Evolutionary conservation across 306 rosid species (phyloP).

Genomic region (Benincasa hispida): DNA sequence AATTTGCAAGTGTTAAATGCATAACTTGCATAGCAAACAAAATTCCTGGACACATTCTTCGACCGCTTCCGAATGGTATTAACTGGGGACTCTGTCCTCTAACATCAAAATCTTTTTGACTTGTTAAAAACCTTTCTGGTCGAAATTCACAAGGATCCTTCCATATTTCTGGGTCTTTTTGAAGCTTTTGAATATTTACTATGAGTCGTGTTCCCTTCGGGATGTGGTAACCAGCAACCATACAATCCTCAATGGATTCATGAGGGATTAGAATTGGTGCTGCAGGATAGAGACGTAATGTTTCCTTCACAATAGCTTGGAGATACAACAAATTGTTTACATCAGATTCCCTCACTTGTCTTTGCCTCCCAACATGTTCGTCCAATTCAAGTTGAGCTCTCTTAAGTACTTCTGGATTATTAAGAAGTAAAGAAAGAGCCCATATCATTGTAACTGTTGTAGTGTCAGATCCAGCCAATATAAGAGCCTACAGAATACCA

Average conservation of each 20-base stretch:
- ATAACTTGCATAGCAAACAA: conserved; percentile 7
- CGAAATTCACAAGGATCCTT: conserved; percentile 11
- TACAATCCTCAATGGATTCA: conserved; percentile 16
- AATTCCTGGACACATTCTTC: conserved; percentile 9
- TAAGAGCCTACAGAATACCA: not conserved
- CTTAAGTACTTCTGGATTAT: not conserved
- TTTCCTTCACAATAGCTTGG: conserved; percentile 22
- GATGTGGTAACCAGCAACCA: conserved; percentile 12
- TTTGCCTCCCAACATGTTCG: conserved; percentile 6
- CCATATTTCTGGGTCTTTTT: conserved; percentile 21
- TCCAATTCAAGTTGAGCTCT: conserved; percentile 10
- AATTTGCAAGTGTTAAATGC: conserved; percentile 11
- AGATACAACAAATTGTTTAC: conserved; percentile 11
- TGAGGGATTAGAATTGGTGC: conserved; percentile 11
- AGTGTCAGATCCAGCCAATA: conserved; percentile 7
- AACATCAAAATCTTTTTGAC: not conserved
- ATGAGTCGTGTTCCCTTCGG: conserved; percentile 12
- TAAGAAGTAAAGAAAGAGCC: conserved; percentile 9
- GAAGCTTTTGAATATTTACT: conserved; percentile 16
- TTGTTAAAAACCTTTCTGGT: conserved; percentile 18
- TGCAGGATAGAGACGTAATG: conserved; percentile 18
- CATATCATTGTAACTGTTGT: conserved; percentile 3
- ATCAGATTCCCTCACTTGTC: conserved; percentile 16
- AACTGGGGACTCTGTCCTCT: conserved; percentile 13
- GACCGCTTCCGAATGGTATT: conserved; percentile 24